phyloP scores from a whole-genome alignment of 2,329 filamentous ascomycete genomes.

The Nectriaceae sp. region DNA sequence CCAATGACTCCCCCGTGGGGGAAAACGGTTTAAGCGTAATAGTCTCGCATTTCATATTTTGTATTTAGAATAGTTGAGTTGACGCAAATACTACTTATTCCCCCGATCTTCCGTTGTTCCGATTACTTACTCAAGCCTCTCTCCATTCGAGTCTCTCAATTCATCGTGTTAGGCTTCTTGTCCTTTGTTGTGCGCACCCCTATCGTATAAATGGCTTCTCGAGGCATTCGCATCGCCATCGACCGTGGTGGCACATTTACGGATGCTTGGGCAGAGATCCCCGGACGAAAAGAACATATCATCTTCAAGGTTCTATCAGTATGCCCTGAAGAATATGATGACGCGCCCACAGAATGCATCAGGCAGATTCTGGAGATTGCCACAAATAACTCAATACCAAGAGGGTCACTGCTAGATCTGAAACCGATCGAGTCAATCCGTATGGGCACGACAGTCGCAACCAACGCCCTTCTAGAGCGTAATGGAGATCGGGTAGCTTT shows the following conservation, averaged over 20 bases:
- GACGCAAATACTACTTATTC: no score
- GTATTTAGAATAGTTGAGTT: no score
- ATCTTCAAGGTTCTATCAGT: conserved; percentile 42
- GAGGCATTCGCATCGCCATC: conserved; percentile 30
- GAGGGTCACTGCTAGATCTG: conserved; percentile 36
- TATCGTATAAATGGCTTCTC: neutral
- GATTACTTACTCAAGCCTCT: no score
- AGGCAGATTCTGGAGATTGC: conserved; percentile 45
- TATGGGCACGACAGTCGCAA: conserved; percentile 81
- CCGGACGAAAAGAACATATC: conserved; percentile 21
- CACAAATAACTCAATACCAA: conserved; percentile 33
- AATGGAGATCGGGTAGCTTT: conserved; percentile 73
- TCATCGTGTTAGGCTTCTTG: no score
- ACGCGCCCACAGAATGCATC: conserved; percentile 75
- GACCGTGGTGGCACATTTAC: conserved; percentile 32
- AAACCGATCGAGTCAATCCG: conserved; percentile 63
- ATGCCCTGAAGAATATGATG: conserved; percentile 70
- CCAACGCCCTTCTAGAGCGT: conserved; percentile 73
- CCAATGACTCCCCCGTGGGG: no score
- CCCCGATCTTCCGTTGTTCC: no score
- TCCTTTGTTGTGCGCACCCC: no score
- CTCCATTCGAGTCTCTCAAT: no score
- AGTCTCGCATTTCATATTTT: no score
- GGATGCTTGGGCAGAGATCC: conserved; percentile 22
- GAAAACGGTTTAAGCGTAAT: no score